Conservation (phyloP, 768 basidiomycete species). For the Auricularia sp. region DNA sequence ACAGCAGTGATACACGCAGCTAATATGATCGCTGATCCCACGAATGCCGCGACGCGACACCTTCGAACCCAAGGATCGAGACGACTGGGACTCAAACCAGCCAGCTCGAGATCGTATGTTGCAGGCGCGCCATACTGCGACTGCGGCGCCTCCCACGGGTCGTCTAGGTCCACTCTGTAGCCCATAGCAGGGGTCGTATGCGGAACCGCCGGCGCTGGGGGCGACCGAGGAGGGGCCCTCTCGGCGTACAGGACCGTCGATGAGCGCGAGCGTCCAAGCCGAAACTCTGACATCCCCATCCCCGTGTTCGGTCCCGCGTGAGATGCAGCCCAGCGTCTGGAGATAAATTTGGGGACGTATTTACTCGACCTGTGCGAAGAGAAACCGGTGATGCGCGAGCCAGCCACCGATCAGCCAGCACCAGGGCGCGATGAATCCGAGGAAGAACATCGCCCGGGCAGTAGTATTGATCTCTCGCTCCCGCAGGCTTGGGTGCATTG, state of each 20-base stretch:
- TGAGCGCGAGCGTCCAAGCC: background rate
- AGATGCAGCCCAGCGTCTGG: background rate
- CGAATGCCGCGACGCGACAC: constrained; percentile 51
- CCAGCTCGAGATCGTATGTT: background rate
- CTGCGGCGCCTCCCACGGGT: background rate
- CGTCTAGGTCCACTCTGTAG: background rate
- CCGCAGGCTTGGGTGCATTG: too few species aligned
- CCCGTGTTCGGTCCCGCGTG: background rate
- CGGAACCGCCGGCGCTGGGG: background rate
- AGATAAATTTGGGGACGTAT: too few species aligned
- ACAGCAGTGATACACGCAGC: constrained; percentile 43
- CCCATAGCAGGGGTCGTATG: background rate
- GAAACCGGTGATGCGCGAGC: constrained; percentile 35
- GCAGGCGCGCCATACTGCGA: background rate
- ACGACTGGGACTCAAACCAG: background rate
- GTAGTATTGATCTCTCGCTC: background rate
- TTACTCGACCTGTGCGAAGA: too few species aligned
- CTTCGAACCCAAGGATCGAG: constrained; percentile 11
- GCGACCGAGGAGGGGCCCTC: background rate
- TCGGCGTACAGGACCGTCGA: background rate
- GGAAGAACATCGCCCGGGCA: constrained; percentile 44
- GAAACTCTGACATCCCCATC: background rate
- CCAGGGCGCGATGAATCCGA: constrained; percentile 63
- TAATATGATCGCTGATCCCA: constrained; percentile 42
- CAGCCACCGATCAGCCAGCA: constrained; percentile 74